A percentile compares a stretch with the other conserved stretches of the same genome.
phyloP scores from a whole-genome alignment of 371 early-diverging fungal genomes.

The Mucor sp. region DNA sequence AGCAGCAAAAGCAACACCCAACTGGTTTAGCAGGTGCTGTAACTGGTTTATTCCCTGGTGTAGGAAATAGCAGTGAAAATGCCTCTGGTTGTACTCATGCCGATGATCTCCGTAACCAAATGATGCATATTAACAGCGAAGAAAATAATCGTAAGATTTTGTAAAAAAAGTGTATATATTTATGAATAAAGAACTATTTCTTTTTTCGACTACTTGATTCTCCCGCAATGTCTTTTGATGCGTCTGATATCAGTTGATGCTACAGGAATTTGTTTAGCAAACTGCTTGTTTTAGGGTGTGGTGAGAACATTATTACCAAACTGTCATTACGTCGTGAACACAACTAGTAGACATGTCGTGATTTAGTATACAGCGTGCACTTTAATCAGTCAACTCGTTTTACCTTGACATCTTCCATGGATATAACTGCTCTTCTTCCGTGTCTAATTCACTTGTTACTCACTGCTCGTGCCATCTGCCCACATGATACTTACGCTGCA shows the following conservation, averaged over 20 bases:
- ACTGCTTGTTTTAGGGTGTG: background rate
- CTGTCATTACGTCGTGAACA: slow-evolving; percentile 28
- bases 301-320: slow-evolving; percentile 16
- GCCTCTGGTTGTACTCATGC: slow-evolving; percentile 31
- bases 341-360: slow-evolving; percentile 6
- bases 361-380: background rate
- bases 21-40: slow-evolving; percentile 38
- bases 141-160: slow-evolving; percentile 8
- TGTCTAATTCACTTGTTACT: slow-evolving; percentile 7
- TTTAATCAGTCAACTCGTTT: background rate
- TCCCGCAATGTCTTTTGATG: slow-evolving; percentile 19
- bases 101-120: slow-evolving; percentile 32
- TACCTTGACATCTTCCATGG: slow-evolving; percentile 35
- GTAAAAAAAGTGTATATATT: background rate
- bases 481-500: slow-evolving; percentile 19
- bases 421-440: slow-evolving; percentile 20
- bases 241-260: slow-evolving; percentile 13
- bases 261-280: background rate
- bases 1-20: background rate
- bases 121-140: slow-evolving; percentile 25
- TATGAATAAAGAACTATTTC: background rate
- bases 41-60: slow-evolving; percentile 39
- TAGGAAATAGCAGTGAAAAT: slow-evolving; percentile 11
- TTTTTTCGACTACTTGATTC: slow-evolving; percentile 4
- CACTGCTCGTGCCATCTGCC: background rate